Conservation (phyloP, 1,284 basidiomycete genomes). For the Leccinum subspadiceum region DNA sequence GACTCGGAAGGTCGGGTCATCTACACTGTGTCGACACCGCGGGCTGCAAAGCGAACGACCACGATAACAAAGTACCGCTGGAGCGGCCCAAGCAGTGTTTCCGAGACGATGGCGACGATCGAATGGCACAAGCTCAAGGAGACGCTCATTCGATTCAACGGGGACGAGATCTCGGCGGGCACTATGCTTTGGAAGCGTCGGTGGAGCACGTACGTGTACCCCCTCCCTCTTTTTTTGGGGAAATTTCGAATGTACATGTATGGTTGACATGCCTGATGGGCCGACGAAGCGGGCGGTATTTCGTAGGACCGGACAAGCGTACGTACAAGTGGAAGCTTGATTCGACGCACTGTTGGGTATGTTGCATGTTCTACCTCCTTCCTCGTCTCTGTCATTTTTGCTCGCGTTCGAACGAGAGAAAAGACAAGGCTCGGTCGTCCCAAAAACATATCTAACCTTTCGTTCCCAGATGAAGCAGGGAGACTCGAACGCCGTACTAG, state of each 20-base stretch:
- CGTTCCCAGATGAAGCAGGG: conserved; percentile 22
- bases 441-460: background rate
- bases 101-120: conserved; percentile 28
- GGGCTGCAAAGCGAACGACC: conserved; percentile 22
- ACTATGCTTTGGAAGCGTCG: conserved; percentile 24
- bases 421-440: background rate
- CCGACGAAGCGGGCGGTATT: conserved; percentile 26
- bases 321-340: conserved; percentile 33
- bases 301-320: conserved; percentile 27
- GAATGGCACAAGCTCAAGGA: conserved; percentile 28
- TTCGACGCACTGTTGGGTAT: conserved; percentile 23
- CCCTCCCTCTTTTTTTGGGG: background rate
- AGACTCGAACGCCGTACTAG: conserved; percentile 15
- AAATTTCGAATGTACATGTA: background rate
- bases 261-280: conserved; percentile 1
- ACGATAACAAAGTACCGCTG: conserved; percentile 28
- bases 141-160: conserved; percentile 26
- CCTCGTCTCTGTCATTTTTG: background rate
- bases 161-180: conserved; percentile 20
- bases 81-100: conserved; percentile 22
- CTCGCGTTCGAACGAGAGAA: background rate
- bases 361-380: background rate
- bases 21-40: conserved; percentile 26
- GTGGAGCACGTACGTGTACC: conserved; percentile 23
- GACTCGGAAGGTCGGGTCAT: conserved; percentile 20